These are phyloP conservation scores for Jaapia argillacea DNA, from an alignment of 768 basidiomycete genomes.

Conservation along the genomic window DNA sequence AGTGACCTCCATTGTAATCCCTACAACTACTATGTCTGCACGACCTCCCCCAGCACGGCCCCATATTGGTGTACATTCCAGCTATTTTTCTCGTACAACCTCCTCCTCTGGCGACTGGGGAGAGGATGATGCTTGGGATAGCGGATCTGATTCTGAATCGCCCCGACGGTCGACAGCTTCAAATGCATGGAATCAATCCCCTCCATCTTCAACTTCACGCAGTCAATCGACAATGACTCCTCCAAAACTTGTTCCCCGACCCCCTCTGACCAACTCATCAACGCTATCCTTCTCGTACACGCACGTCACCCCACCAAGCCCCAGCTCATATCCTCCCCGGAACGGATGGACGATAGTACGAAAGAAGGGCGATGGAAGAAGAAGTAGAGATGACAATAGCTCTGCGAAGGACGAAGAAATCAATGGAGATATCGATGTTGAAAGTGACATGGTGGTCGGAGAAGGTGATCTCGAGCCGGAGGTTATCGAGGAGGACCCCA, in stretches of 20 bases:
- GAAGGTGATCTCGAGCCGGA: conserved; percentile 53
- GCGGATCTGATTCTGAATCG: conserved; percentile 69
- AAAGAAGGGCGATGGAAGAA: conserved; percentile 23
- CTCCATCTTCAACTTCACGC: conserved; percentile 11
- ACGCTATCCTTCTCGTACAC: conserved; percentile 76
- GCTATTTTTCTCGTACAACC: conserved; percentile 33
- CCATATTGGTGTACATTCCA: conserved; percentile 54
- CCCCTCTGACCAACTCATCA: conserved; percentile 39
- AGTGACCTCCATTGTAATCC: no score
- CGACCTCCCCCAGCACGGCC: conserved; percentile 67
- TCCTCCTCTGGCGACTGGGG: conserved; percentile 44
- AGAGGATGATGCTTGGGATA: conserved; percentile 88
- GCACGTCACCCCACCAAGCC: conserved; percentile 63
- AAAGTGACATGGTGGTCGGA: conserved; percentile 68
- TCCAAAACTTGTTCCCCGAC: conserved; percentile 47
- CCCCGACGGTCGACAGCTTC: conserved; percentile 43
- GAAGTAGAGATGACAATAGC: conserved; percentile 14
- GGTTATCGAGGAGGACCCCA: conserved; percentile 19
- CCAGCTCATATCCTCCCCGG: conserved; percentile 62
- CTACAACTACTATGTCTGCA: no score
- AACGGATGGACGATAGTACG: conserved; percentile 75
- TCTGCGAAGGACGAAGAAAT: conserved; percentile 12
- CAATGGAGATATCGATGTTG: conserved; percentile 52
- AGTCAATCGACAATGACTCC: conserved; percentile 25
- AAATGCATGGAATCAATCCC: conserved; percentile 27